These are phyloP conservation scores for Tilletia walkeri DNA, from an alignment of 1,284 basidiomycete genomes.

Conservation along the genomic window DNA sequence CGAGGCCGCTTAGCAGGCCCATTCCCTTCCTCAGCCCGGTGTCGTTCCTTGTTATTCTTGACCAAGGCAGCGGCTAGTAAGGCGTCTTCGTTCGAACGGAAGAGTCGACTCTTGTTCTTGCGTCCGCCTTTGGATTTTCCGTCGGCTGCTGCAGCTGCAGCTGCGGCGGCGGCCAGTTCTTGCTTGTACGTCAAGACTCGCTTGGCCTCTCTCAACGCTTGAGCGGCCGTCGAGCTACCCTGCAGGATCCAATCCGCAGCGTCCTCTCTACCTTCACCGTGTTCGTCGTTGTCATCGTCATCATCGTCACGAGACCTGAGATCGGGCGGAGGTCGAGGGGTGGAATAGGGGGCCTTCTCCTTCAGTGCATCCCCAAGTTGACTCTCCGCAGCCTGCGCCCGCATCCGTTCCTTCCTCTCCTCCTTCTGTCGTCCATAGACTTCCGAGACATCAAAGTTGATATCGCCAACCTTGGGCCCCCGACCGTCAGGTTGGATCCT, in stretches of 20 bases:
- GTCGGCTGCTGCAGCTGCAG: background rate
- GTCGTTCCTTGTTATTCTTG: slow-evolving; percentile 8
- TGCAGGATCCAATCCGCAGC: slow-evolving; percentile 9
- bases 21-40: slow-evolving; percentile 11
- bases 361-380: background rate
- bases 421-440: background rate
- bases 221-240: slow-evolving; percentile 15
- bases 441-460: slow-evolving; percentile 5
- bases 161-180: slow-evolving; percentile 3
- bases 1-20: background rate
- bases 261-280: background rate
- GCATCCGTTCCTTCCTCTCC: background rate
- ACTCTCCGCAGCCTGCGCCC: background rate
- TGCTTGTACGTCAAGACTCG: slow-evolving; percentile 10
- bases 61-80: slow-evolving; percentile 4
- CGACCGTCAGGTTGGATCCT: background rate
- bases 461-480: slow-evolving; percentile 12
- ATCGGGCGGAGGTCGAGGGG: background rate
- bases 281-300: background rate
- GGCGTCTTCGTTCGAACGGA: background rate
- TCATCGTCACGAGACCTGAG: background rate
- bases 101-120: slow-evolving; percentile 5
- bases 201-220: slow-evolving; percentile 7
- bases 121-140: slow-evolving; percentile 19
- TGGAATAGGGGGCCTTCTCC: background rate